These are phyloP conservation scores for Pseudocercospora macadamiae DNA, from an alignment of 2,329 filamentous ascomycete species.

Conservation along the genomic window DNA sequence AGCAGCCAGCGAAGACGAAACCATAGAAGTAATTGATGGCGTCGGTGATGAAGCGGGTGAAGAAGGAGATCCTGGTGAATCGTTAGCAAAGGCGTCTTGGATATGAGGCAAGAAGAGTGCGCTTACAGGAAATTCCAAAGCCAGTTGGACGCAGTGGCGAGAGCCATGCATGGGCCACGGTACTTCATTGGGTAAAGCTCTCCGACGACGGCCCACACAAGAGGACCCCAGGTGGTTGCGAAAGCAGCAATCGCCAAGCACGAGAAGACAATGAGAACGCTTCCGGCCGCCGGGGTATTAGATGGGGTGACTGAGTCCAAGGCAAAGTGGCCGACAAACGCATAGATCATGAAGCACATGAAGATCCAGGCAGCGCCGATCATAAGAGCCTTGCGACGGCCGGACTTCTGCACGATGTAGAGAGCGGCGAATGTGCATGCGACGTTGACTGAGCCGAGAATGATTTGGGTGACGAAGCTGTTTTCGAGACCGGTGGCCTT, in stretches of 20 bases:
- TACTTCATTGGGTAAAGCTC: slow-evolving; percentile 43
- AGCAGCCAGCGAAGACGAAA: slow-evolving; percentile 44
- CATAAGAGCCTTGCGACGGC: slow-evolving; percentile 52
- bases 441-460: slow-evolving; percentile 54
- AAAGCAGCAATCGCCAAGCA: slow-evolving; percentile 42
- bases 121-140: slow-evolving; percentile 36
- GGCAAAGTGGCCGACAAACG: slow-evolving; percentile 37
- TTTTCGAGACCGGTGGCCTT: slow-evolving; percentile 39
- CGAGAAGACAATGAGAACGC: slow-evolving; percentile 41
- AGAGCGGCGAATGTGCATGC: slow-evolving; percentile 52
- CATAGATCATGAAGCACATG: slow-evolving; percentile 65
- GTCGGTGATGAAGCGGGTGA: slow-evolving; percentile 43
- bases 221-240: slow-evolving; percentile 41
- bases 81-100: too few species aligned
- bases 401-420: slow-evolving; percentile 53
- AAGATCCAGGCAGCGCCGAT: slow-evolving; percentile 47
- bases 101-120: too few species aligned
- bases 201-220: slow-evolving; percentile 41
- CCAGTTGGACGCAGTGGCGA: slow-evolving; percentile 51
- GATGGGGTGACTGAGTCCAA: slow-evolving; percentile 25
- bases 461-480: slow-evolving; percentile 51
- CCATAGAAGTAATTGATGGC: slow-evolving; percentile 46
- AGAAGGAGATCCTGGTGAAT: slow-evolving; percentile 44
- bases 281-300: slow-evolving; percentile 34
- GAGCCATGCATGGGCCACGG: slow-evolving; percentile 48